These are phyloP conservation scores for Boletus sp. DNA, from an alignment of 768 basidiomycete genomes.

Conservation along the genomic window DNA sequence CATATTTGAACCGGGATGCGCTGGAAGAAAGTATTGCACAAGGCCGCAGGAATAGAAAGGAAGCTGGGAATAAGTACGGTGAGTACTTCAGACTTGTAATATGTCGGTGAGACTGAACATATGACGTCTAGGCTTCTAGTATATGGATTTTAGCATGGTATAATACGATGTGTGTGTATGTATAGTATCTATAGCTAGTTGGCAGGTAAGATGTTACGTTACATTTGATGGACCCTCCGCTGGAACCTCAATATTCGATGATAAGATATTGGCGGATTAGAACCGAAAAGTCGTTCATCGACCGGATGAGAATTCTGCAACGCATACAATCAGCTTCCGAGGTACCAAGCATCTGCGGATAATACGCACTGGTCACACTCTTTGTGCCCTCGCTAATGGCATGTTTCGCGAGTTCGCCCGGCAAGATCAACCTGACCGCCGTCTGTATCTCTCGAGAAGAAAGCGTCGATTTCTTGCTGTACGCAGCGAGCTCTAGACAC, in stretches of 20 bases:
- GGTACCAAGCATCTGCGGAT: not conserved
- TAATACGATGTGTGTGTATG: constrained; percentile 2
- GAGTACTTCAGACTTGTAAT: constrained; percentile 18
- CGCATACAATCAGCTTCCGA: constrained; percentile 1
- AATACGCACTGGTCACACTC: constrained; percentile 48
- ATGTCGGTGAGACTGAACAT: not conserved
- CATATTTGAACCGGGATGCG: constrained; percentile 79
- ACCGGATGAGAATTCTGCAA: constrained; percentile 29
- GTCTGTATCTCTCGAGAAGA: constrained; percentile 75
- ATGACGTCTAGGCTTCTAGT: constrained; percentile 23
- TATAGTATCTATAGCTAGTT: constrained; percentile 19
- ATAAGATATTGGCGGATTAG: not conserved
- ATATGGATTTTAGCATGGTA: not conserved
- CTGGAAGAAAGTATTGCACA: constrained; percentile 84
- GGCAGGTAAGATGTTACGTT: constrained; percentile 22
- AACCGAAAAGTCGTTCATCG: not conserved
- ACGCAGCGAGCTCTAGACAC: constrained; percentile 54
- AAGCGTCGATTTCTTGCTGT: constrained; percentile 73
- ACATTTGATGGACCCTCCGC: constrained; percentile 8
- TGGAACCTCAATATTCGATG: not conserved
- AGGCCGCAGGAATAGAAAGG: constrained; percentile 79
- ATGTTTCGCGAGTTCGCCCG: constrained; percentile 72
- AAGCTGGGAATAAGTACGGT: constrained; percentile 93
- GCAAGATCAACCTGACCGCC: constrained; percentile 64
- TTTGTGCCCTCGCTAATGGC: constrained; percentile 76